Conservation (phyloP, 345 rosid species). For the Populus deltoides region DNA sequence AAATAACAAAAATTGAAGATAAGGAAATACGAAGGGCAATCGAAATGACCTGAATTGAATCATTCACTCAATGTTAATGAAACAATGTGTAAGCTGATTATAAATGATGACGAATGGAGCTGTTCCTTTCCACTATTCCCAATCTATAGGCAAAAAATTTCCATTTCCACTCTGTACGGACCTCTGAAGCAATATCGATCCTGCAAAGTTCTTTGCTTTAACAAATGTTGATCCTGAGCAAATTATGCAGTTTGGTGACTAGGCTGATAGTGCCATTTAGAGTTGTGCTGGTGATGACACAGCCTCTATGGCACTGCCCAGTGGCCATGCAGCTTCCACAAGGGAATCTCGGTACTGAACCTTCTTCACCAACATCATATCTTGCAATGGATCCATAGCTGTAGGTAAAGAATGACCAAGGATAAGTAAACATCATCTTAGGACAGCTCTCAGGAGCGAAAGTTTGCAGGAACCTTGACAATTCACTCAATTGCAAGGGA, state of each 20-base stretch:
- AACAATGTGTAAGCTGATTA: slow-evolving; percentile 23
- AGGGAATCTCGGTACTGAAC: slow-evolving; percentile 56
- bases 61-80: slow-evolving; percentile 22
- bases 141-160: slow-evolving; percentile 19
- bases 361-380: slow-evolving; percentile 80
- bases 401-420: slow-evolving; percentile 1
- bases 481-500: neutral
- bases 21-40: neutral
- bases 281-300: slow-evolving; percentile 41
- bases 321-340: slow-evolving; percentile 99
- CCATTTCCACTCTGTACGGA: slow-evolving; percentile 4
- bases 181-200: slow-evolving; percentile 6
- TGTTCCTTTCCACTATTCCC: slow-evolving; percentile 23
- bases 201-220: neutral
- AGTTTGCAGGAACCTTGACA: neutral
- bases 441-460: neutral
- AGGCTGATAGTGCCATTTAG: neutral
- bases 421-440: slow-evolving; percentile 2
- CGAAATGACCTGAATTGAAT: slow-evolving; percentile 33
- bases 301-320: slow-evolving; percentile 97
- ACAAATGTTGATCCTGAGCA: neutral
- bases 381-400: slow-evolving; percentile 76
- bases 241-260: neutral
- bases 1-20: neutral
- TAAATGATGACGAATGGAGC: slow-evolving; percentile 36